A percentile compares a stretch with the other conserved stretches of the same genome.
phyloP scores from a whole-genome alignment of 805 yeast genomes.

The Naumovozyma castellii region DNA sequence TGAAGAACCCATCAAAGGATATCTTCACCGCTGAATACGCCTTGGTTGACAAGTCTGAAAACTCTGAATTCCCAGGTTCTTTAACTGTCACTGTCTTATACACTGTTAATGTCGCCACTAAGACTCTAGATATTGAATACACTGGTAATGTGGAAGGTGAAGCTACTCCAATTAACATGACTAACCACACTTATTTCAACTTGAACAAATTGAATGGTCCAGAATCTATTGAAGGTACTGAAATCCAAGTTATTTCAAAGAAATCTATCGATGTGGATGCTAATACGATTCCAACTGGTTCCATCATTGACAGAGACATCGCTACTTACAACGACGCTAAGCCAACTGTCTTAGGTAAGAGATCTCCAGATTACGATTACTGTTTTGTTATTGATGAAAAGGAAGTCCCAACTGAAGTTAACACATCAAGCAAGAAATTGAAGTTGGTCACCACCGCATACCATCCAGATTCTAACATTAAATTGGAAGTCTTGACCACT shows the following conservation, averaged over 20 bases:
- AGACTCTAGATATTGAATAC: conserved; percentile 41
- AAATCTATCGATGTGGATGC: conserved; percentile 36
- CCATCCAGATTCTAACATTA: conserved; percentile 36
- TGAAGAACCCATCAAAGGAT: conserved; percentile 25
- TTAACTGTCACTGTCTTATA: conserved; percentile 40
- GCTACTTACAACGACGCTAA: conserved; percentile 19
- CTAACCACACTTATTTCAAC: conserved; percentile 59
- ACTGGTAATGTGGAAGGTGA: conserved; percentile 26
- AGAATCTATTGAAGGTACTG: conserved; percentile 31
- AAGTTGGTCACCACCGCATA: conserved; percentile 35
- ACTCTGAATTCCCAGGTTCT: conserved; percentile 55
- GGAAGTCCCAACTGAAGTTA: conserved; percentile 29
- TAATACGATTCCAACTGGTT: conserved; percentile 40
- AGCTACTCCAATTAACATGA: conserved; percentile 45
- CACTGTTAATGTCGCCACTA: conserved; percentile 29
- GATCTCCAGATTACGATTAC: conserved; percentile 35
- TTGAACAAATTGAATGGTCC: conserved; percentile 28
- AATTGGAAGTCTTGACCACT: conserved; percentile 41
- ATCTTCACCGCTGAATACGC: conserved; percentile 31
- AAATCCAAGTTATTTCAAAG: conserved; percentile 32
- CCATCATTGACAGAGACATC: conserved; percentile 22
- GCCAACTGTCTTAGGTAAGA: conserved; percentile 23
- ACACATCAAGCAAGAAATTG: conserved; percentile 35
- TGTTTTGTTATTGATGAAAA: conserved; percentile 36
- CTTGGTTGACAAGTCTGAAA: conserved; percentile 37